Evolutionary conservation across 2,329 filamentous ascomycete species (phyloP), one percentile per base, ranked within the genome.

Genomic region (Fusarium protoensiforme): DNA sequence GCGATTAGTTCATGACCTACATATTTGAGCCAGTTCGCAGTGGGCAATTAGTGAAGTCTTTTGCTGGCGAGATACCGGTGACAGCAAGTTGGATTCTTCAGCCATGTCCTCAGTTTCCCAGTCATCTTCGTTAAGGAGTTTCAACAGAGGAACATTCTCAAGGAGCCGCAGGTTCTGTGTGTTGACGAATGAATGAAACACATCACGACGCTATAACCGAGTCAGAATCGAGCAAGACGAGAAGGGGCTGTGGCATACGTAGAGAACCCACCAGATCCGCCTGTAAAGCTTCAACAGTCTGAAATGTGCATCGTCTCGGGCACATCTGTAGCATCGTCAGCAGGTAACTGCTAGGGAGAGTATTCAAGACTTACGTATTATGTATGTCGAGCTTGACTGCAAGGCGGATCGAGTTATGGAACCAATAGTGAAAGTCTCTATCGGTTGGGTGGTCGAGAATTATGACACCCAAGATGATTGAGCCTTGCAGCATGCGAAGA

Each of bases 381-480:
- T 60, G 66, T 0, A 74, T 31, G 10, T 71, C 66, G 3, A 71
- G 18, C 11, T 61, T 73, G 0, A 48, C 57, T 0, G 66, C 66
- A n/a, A 71, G 61, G 0, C 74, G 69, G 1, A 74, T 54, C 0
- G 74, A 68, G 5, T 76, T 76, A 6, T 73, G 53, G 7, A 71
- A 73, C 74, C 74, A 76, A 1, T 76, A 76, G 5, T 71, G 64
- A 16, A 68, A 76, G 43, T 76, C 71, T 3, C 60, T 56, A 3
- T 76, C 71, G 0, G 41, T 65, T 0, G 71, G 65, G 14, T 74
- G 71, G 29, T 75, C 64, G 1, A 72, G 48, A 13, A 76, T 65
- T 0, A 74, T 51, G 0, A 61, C 39, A 0, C 69, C 62, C 5
- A 76, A 36, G 7, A 73, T 67, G 3, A 76, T 43, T 7, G 62